phyloP scores from a whole-genome alignment of 176 grass and related monocot genomes.

The Ensete glaucum region DNA sequence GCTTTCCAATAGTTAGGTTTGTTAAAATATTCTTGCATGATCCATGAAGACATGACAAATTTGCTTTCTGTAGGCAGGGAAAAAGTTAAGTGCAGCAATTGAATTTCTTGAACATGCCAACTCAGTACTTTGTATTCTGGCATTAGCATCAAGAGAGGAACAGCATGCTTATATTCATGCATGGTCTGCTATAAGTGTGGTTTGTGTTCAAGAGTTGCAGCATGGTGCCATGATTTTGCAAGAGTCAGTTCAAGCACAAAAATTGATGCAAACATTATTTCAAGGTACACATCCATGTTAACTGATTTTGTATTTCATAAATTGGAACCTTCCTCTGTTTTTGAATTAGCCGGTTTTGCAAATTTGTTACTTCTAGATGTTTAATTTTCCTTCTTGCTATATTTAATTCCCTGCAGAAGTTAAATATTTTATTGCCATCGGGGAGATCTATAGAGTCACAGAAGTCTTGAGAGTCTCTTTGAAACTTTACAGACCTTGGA shows the following conservation, averaged over 20 bases:
- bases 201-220: constrained; percentile 50
- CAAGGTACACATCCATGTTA: constrained; percentile 24
- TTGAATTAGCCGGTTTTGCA: background rate
- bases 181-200: constrained; percentile 40
- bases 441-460: constrained; percentile 49
- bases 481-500: constrained; percentile 50
- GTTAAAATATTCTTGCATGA: background rate
- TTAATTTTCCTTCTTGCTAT: background rate
- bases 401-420: constrained; percentile 22
- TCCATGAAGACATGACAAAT: background rate
- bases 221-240: constrained; percentile 41
- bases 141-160: constrained; percentile 48
- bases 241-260: constrained; percentile 32
- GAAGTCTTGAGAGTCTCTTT: constrained; percentile 33
- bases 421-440: constrained; percentile 34
- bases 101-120: constrained; percentile 43
- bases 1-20: background rate
- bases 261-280: constrained; percentile 25
- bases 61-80: constrained; percentile 29
- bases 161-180: constrained; percentile 32
- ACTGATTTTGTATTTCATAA: background rate
- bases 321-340: background rate
- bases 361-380: background rate
- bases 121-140: constrained; percentile 26
- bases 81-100: constrained; percentile 27